Conservation (phyloP, 495 filamentous ascomycete species). For the Penicillium goetzii region DNA sequence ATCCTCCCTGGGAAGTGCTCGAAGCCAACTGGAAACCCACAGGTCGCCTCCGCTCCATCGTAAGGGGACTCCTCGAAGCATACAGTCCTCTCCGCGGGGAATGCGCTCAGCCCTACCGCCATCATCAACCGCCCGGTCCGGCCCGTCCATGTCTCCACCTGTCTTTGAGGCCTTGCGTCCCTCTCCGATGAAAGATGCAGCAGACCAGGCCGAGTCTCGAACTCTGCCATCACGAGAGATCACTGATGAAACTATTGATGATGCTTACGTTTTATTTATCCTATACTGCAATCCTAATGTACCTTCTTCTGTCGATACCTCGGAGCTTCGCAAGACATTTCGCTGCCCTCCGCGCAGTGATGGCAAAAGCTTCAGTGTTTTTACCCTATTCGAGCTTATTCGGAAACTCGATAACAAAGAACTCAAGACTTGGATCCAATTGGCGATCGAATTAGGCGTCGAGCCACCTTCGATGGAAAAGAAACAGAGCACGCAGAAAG, state of each 20-base stretch:
- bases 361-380: constrained; percentile 88
- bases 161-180: constrained; percentile 41
- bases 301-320: constrained; percentile 69
- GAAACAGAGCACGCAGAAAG: constrained; percentile 93
- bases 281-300: constrained; percentile 88
- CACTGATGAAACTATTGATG: constrained; percentile 75
- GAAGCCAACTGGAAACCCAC: constrained; percentile 42
- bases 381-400: constrained; percentile 80
- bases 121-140: constrained; percentile 38
- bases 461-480: constrained; percentile 83
- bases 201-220: constrained; percentile 43
- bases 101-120: constrained; percentile 37
- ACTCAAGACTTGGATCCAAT: constrained; percentile 93
- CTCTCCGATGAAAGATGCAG: constrained; percentile 37
- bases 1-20: constrained; percentile 49
- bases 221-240: constrained; percentile 71
- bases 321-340: constrained; percentile 78
- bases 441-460: constrained; percentile 88
- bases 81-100: constrained; percentile 49
- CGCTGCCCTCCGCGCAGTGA: constrained; percentile 86
- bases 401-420: constrained; percentile 81
- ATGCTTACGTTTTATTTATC: constrained; percentile 86
- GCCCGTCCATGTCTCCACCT: constrained; percentile 50
- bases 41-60: constrained; percentile 48
- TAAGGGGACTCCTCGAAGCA: constrained; percentile 49